Percentiles rank a stretch among this genome's conserved stretches.
phyloP scores from a whole-genome alignment of 495 filamentous ascomycete genomes.

The Lasiosphaeria ovina region DNA sequence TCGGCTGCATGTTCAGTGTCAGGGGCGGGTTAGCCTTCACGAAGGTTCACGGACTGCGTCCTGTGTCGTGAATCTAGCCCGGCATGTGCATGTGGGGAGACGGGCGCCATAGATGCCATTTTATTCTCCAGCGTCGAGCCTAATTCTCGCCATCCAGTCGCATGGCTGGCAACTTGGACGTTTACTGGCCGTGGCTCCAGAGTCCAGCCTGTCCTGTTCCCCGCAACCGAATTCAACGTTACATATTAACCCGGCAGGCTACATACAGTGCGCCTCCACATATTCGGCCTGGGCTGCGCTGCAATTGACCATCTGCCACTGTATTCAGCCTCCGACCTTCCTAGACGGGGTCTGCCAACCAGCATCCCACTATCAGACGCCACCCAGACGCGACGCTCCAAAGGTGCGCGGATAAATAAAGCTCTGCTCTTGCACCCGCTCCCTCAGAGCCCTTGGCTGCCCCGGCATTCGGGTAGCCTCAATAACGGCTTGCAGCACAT shows the following conservation, averaged over 20 bases:
- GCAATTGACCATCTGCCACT: not conserved
- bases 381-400: no score
- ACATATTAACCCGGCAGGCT: constrained; percentile 7
- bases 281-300: not conserved
- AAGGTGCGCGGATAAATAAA: no score
- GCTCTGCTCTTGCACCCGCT: no score
- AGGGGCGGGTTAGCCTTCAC: not conserved
- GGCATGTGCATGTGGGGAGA: no score
- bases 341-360: constrained; percentile 7
- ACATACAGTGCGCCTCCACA: not conserved
- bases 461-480: no score
- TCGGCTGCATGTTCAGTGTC: not conserved
- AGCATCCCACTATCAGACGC: not conserved
- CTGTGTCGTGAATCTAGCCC: not conserved
- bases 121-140: not conserved
- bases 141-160: not conserved
- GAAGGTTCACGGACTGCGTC: not conserved
- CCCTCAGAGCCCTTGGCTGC: no score
- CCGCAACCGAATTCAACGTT: constrained; percentile 15
- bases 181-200: not conserved
- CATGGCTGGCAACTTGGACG: not conserved
- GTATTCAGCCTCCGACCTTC: constrained; percentile 12
- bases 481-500: no score
- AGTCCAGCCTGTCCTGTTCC: not conserved
- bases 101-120: no score